Conservation (phyloP, 257 asterid species). For the Echium plantagineum region DNA sequence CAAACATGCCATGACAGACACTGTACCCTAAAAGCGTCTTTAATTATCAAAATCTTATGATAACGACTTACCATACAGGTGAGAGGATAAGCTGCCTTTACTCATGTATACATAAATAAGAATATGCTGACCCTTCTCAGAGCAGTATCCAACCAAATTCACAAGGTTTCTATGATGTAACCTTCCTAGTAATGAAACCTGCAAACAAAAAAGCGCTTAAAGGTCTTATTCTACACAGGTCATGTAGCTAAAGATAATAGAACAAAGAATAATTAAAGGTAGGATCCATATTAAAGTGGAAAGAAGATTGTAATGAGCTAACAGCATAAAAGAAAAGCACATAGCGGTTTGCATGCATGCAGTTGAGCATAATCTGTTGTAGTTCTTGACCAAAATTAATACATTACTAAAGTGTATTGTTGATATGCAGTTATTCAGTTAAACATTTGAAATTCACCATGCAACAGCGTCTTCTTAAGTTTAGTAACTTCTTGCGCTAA, state of each 20-base stretch:
- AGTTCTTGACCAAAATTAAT: neutral
- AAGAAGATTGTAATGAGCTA: neutral
- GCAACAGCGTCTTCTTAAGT: neutral
- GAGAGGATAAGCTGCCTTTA: constrained; percentile 89
- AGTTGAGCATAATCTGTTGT: neutral
- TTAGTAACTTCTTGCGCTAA: neutral
- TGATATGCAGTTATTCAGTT: neutral
- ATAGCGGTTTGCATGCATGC: neutral
- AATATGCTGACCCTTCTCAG: constrained; percentile 86
- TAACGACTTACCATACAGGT: constrained; percentile 59
- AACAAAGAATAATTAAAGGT: constrained; percentile 6
- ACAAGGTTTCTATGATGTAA: constrained; percentile 94
- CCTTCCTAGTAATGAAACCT: constrained; percentile 92
- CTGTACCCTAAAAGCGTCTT: neutral
- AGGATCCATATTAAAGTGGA: neutral
- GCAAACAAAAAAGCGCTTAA: constrained; percentile 8
- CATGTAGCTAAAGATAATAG: neutral
- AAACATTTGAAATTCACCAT: neutral
- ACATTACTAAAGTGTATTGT: neutral
- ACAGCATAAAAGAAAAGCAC: neutral
- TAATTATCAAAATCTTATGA: neutral
- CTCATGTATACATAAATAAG: constrained; percentile 89
- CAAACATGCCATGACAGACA: neutral
- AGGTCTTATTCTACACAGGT: neutral
- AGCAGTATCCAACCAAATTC: constrained; percentile 92